Evolutionary conservation across 805 yeast species (phyloP), one percentile per base, ranked within the genome.

Genomic region (Candida mattraensis): DNA sequence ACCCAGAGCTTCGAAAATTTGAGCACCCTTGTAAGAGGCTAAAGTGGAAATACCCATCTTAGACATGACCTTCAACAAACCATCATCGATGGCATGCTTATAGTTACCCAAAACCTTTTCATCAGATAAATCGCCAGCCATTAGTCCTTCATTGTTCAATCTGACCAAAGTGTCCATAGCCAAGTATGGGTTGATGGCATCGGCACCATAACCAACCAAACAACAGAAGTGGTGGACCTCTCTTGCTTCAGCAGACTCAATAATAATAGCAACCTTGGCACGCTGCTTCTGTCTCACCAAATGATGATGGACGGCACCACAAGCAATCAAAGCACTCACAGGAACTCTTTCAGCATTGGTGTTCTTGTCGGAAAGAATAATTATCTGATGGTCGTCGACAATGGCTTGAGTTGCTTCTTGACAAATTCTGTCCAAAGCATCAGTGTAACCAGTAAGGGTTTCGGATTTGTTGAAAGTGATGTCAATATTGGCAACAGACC

Each of bases 11-110:
- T 91, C 99, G 61, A 93, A 91, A 57, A 91, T 93, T 70, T 91
- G 99, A 18, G 99, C 99, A 64, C 98, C 98, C 68, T 91, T 91
- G 68, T 91, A 91, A n/a, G 96, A 87, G 9, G 97, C 96, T 60
- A 91, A 72, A 19, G 99, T 93, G 20, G 98, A 89, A 53, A 91
- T 93, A 72, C 99, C 99, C 98, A 91, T 93, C 73, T 93, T 91
- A 23, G 97, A 87, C 99, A 91, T 91, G 42, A 93, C 97, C 70
- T 93, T 91, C 53, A 87, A 70, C 51, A 91, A 83, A 65, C 98
- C 98, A 37, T 87, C 83, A 58, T 91, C 95, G 41, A 86, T 72
- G 9, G 97, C 83, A 48, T 78, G 72, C 58, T 83, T 85, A 68
- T 87, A 91, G 70, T 91, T 91, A 34, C 70, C 70, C 44, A 89